Evolutionary conservation across 164 flowering plant species (phyloP).

Genomic region (Euptelea pleiosperma): DNA sequence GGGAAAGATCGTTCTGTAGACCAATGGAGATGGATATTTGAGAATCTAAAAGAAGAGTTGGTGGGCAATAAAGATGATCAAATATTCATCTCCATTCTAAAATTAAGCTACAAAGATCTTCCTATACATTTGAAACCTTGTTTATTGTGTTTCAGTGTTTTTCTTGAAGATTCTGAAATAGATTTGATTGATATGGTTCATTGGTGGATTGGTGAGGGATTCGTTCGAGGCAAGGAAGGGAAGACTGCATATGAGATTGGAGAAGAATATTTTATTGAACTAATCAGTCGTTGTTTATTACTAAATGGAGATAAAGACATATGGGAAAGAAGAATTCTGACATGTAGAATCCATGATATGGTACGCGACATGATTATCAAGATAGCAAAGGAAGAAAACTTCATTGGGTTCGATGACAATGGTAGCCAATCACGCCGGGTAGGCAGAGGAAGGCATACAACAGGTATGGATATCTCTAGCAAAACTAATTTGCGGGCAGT

Average conservation of each 20-base stretch:
- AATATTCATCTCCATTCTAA: background rate
- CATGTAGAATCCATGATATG: constrained; percentile 2
- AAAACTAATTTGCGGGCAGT: constrained; percentile 1
- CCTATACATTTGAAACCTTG: constrained; percentile 7
- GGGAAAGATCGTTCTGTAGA: background rate
- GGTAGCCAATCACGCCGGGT: background rate
- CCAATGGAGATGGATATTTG: background rate
- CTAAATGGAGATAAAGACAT: background rate
- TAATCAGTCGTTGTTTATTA: constrained; percentile 2
- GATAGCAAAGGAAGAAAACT: constrained; percentile 5
- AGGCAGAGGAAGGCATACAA: background rate
- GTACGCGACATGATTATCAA: constrained; percentile 1
- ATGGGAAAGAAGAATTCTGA: no score
- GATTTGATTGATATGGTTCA: background rate
- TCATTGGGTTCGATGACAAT: background rate
- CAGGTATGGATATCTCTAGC: background rate
- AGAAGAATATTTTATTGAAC: background rate
- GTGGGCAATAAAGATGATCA: background rate
- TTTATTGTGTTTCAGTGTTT: background rate
- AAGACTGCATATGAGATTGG: background rate
- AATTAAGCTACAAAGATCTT: constrained; percentile 7
- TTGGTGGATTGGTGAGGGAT: constrained; percentile 3
- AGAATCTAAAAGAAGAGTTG: background rate
- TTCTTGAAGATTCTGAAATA: constrained; percentile 1
- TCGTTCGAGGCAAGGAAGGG: background rate